Percentiles rank a stretch among this genome's conserved stretches.
Conservation (phyloP, 345 rosid genomes). For the Salix suchowensis region DNA sequence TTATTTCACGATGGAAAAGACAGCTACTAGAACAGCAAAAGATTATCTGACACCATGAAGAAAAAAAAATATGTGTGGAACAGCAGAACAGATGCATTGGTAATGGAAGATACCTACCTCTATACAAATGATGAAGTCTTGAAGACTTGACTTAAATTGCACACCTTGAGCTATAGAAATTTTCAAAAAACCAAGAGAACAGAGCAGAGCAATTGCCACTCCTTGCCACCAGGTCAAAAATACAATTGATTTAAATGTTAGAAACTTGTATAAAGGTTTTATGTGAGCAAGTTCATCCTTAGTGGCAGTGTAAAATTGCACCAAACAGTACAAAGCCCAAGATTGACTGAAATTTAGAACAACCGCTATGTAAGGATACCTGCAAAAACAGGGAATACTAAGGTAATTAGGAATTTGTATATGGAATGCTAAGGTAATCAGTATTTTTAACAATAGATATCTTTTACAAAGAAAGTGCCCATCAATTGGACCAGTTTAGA, state of each 20-base stretch:
- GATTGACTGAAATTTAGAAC: constrained; percentile 97
- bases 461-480: neutral
- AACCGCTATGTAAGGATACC: constrained; percentile 96
- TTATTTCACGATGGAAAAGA: neutral
- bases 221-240: constrained; percentile 99
- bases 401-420: constrained; percentile 1
- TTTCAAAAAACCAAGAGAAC: constrained; percentile 75
- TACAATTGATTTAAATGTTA: constrained; percentile 90
- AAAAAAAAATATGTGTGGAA: neutral
- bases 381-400: constrained; percentile 34
- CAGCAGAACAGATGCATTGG: constrained; percentile 7
- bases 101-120: constrained; percentile 61
- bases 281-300: constrained; percentile 89
- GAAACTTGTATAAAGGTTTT: constrained; percentile 89
- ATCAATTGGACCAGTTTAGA: neutral
- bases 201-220: constrained; percentile 86
- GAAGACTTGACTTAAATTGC: constrained; percentile 85
- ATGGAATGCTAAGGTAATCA: neutral
- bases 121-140: constrained; percentile 95
- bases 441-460: neutral
- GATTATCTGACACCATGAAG: neutral
- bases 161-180: constrained; percentile 76
- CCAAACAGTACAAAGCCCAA: constrained; percentile 95
- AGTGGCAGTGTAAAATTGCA: constrained; percentile 85
- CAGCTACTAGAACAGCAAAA: neutral